Percentiles rank a stretch among this genome's conserved stretches.
Conservation (phyloP, 768 basidiomycete genomes). For the Mycena crocata region DNA sequence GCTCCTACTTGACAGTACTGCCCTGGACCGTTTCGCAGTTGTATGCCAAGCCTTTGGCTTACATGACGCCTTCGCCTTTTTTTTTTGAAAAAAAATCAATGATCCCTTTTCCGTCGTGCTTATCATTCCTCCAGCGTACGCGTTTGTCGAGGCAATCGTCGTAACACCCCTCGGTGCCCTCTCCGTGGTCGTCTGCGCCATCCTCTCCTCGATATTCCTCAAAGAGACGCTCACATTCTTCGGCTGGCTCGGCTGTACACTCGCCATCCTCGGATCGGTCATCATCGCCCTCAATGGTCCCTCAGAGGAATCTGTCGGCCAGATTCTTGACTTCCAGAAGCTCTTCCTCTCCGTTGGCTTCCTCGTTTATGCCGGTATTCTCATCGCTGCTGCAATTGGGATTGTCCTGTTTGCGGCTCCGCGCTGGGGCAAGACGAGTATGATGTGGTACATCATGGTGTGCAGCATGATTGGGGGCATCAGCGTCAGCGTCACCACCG, state of each 20-base stretch:
- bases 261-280: conserved; percentile 91
- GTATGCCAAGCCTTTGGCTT: background rate
- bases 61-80: conserved; percentile 36
- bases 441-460: conserved; percentile 95
- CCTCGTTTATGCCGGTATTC: conserved; percentile 72
- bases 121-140: conserved; percentile 66
- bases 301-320: conserved; percentile 71
- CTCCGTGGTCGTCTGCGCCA: conserved; percentile 95
- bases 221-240: conserved; percentile 95
- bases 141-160: conserved; percentile 92
- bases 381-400: conserved; percentile 72
- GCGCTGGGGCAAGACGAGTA: conserved; percentile 86
- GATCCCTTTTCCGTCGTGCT: conserved; percentile 41
- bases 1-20: too few species aligned
- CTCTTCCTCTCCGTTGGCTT: conserved; percentile 90
- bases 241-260: conserved; percentile 93
- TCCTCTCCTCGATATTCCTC: conserved; percentile 92
- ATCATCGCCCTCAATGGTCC: conserved; percentile 91
- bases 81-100: conserved; percentile 39
- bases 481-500: conserved; percentile 93
- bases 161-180: conserved; percentile 98
- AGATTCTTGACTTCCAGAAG: conserved; percentile 78
- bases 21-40: too few species aligned
- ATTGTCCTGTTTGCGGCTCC: conserved; percentile 89
- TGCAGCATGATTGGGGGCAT: conserved; percentile 98